Conservation (phyloP, 1,139 yeast genomes). For the Suhomyces terraborum region DNA sequence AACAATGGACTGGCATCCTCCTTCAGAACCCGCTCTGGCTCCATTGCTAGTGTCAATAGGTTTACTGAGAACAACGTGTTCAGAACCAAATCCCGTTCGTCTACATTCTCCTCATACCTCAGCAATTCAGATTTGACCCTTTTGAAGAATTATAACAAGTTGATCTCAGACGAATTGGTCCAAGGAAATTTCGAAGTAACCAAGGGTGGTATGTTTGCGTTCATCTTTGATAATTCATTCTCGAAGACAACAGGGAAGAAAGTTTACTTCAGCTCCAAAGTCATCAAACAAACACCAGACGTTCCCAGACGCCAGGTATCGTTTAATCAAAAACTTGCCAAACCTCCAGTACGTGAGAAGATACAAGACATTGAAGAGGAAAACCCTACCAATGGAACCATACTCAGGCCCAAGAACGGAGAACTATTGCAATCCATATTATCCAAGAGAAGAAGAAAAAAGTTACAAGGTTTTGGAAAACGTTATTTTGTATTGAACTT, state of each 20-base stretch:
- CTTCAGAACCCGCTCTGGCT: conserved; percentile 30
- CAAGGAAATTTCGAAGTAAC: conserved; percentile 63
- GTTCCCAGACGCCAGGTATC: conserved; percentile 10
- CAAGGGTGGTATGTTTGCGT: conserved; percentile 73
- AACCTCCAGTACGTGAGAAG: conserved; percentile 1
- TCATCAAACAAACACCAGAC: conserved; percentile 21
- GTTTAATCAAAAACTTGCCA: conserved; percentile 5
- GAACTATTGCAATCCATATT: conserved; percentile 73
- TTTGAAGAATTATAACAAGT: conserved; percentile 42
- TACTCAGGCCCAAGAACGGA: conserved; percentile 51
- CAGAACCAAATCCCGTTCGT: conserved; percentile 40
- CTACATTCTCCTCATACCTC: conserved; percentile 37
- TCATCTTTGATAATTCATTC: conserved; percentile 89
- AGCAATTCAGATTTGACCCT: conserved; percentile 41
- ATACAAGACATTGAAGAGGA: neutral
- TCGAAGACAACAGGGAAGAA: conserved; percentile 84
- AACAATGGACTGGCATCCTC: conserved; percentile 6
- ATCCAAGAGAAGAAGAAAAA: conserved; percentile 73
- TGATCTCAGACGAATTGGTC: conserved; percentile 56
- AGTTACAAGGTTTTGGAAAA: conserved; percentile 80
- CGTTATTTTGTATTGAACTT: conserved; percentile 82
- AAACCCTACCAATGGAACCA: conserved; percentile 14
- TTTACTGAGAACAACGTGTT: conserved; percentile 33
- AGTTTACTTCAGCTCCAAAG: conserved; percentile 64
- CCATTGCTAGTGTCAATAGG: conserved; percentile 42